Evolutionary conservation across 805 yeast genomes (phyloP).

Genomic region (Priceomyces fermenticarens): DNA sequence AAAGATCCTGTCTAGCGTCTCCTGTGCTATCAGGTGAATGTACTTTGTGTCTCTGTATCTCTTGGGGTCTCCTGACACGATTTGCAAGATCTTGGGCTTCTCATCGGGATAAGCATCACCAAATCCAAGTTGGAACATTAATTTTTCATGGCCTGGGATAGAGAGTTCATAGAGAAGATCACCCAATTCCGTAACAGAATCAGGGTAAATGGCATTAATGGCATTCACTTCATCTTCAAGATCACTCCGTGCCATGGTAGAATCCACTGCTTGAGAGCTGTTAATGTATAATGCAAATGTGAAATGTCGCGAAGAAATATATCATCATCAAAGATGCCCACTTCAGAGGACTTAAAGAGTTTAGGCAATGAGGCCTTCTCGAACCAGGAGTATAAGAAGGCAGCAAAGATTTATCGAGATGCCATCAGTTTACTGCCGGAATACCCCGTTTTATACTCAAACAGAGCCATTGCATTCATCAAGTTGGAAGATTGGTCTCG

Average conservation of each 20-base stretch:
- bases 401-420: conserved; percentile 52
- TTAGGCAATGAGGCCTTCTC: conserved; percentile 56
- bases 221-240: conserved; percentile 74
- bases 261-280: neutral
- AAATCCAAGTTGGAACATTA: conserved; percentile 65
- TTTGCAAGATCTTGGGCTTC: conserved; percentile 63
- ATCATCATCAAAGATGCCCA: conserved; percentile 4
- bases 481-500: conserved; percentile 47
- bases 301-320: neutral
- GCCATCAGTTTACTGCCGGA: conserved; percentile 50
- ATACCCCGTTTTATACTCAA: conserved; percentile 61
- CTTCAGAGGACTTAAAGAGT: conserved; percentile 30
- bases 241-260: conserved; percentile 39
- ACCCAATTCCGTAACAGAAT: conserved; percentile 39
- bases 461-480: conserved; percentile 63
- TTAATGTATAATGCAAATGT: neutral
- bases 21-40: conserved; percentile 45
- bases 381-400: conserved; percentile 42
- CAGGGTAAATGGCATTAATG: conserved; percentile 85
- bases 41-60: conserved; percentile 42
- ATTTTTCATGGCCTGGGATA: conserved; percentile 61
- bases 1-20: conserved; percentile 53
- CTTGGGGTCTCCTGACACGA: conserved; percentile 31
- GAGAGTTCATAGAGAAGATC: conserved; percentile 44
- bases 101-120: conserved; percentile 67